A percentile compares a stretch with the other conserved stretches of the same genome.
Evolutionary conservation across 2,329 filamentous ascomycete genomes (phyloP).

Genomic region (Pseudogymnoascus sp.): DNA sequence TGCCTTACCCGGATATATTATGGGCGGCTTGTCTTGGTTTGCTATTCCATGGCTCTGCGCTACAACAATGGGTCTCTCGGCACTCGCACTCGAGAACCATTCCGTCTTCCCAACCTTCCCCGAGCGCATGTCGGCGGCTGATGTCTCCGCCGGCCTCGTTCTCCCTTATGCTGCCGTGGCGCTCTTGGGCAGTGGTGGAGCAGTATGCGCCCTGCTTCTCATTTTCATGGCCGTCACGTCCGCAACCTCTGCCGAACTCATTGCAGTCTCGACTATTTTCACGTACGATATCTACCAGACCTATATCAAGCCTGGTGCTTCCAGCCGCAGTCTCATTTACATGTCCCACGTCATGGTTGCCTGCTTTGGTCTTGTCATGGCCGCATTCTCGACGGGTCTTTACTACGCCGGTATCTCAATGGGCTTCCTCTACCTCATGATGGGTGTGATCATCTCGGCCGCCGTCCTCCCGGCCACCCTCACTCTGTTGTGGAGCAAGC

Average conservation of each 20-base stretch:
- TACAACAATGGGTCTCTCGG: slow-evolving; percentile 79
- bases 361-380: slow-evolving; percentile 69
- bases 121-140: slow-evolving; percentile 60
- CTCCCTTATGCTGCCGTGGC: slow-evolving; percentile 80
- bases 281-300: slow-evolving; percentile 86
- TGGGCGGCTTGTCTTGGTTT: slow-evolving; percentile 83
- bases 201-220: slow-evolving; percentile 67
- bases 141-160: slow-evolving; percentile 76
- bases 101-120: slow-evolving; percentile 66
- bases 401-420: slow-evolving; percentile 62
- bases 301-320: slow-evolving; percentile 72
- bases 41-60: slow-evolving; percentile 86
- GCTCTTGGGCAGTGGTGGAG: slow-evolving; percentile 72
- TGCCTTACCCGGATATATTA: slow-evolving; percentile 66
- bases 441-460: slow-evolving; percentile 83
- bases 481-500: slow-evolving; percentile 71
- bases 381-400: slow-evolving; percentile 63
- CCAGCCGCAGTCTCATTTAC: slow-evolving; percentile 68
- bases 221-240: slow-evolving; percentile 88
- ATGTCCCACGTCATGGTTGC: slow-evolving; percentile 69
- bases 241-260: slow-evolving; percentile 73
- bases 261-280: slow-evolving; percentile 74
- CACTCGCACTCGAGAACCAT: slow-evolving; percentile 68
- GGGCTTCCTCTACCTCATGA: slow-evolving; percentile 82
- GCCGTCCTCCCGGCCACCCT: slow-evolving; percentile 77